phyloP scores from a whole-genome alignment of 768 basidiomycete species.

The Lactifluus subvellereus region DNA sequence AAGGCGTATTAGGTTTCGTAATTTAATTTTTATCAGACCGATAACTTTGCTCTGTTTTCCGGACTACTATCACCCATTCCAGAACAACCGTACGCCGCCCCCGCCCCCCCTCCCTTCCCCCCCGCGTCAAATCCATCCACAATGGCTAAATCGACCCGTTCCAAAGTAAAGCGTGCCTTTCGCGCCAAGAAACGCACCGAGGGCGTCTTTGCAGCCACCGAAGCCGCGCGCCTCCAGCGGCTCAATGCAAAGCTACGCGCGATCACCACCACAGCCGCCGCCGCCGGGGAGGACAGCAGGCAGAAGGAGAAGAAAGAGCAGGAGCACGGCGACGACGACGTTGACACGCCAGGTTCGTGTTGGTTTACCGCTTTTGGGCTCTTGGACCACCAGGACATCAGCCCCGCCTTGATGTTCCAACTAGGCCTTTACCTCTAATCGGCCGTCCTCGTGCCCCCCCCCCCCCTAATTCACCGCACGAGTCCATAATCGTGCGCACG shows the following conservation, averaged over 20 bases:
- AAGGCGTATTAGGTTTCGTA: too few relatives aligned
- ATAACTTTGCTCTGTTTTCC: background rate
- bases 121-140: background rate
- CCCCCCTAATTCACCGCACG: slow-evolving; percentile 6
- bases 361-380: slow-evolving; percentile 20
- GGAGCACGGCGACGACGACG: slow-evolving; percentile 25
- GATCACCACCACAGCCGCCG: slow-evolving; percentile 30
- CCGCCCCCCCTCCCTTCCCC: background rate
- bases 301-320: slow-evolving; percentile 17
- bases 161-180: slow-evolving; percentile 74
- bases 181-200: slow-evolving; percentile 70
- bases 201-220: slow-evolving; percentile 70
- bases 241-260: slow-evolving; percentile 59
- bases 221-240: slow-evolving; percentile 71
- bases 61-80: too few relatives aligned
- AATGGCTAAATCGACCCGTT: slow-evolving; percentile 83
- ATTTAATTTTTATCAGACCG: background rate
- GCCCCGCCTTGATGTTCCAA: slow-evolving; percentile 41
- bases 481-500: background rate
- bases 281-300: background rate
- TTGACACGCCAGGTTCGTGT: slow-evolving; percentile 25
- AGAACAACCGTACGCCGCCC: background rate
- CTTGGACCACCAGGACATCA: slow-evolving; percentile 50
- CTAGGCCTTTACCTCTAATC: slow-evolving; percentile 21
- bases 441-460: background rate